Evolutionary conservation across 2,329 filamentous ascomycete species (phyloP).

Genomic region (Pleoardoris graminearum): DNA sequence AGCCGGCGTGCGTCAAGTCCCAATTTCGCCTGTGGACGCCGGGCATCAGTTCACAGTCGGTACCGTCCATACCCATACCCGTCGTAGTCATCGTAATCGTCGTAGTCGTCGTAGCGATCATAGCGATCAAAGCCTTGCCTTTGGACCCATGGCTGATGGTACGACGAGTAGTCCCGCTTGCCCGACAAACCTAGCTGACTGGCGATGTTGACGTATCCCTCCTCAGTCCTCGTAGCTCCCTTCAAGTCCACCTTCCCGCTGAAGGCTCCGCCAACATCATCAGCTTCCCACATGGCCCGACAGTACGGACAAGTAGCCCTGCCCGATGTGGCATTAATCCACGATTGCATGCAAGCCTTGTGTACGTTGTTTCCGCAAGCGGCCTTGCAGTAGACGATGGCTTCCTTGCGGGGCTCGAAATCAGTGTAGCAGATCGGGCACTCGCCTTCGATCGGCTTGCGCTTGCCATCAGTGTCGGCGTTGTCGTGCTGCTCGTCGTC

Average conservation of each 20-base stretch:
- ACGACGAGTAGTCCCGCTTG: slow-evolving; percentile 44
- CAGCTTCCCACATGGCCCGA: slow-evolving; percentile 59
- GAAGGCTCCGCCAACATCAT: slow-evolving; percentile 40
- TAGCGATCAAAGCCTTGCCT: slow-evolving; percentile 6
- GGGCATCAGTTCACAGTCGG: too few species aligned
- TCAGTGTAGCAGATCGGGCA: slow-evolving; percentile 61
- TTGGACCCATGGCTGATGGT: slow-evolving; percentile 32
- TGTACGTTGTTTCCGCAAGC: slow-evolving; percentile 68
- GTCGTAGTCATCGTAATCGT: too few species aligned
- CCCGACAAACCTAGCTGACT: slow-evolving; percentile 62
- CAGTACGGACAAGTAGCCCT: slow-evolving; percentile 65
- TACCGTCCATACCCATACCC: too few species aligned
- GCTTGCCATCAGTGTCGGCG: slow-evolving; percentile 50
- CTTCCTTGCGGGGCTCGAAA: slow-evolving; percentile 41
- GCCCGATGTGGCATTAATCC: slow-evolving; percentile 43
- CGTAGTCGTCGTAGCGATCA: background rate
- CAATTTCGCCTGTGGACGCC: background rate
- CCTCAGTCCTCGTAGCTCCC: slow-evolving; percentile 47
- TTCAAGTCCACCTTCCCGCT: slow-evolving; percentile 52
- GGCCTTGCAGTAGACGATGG: slow-evolving; percentile 58
- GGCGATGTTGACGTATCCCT: slow-evolving; percentile 67
- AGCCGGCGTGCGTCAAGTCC: background rate
- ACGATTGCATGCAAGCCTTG: slow-evolving; percentile 59
- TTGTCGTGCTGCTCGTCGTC: slow-evolving; percentile 41
- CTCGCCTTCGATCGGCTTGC: slow-evolving; percentile 63